Evolutionary conservation across 352 stramenopile genomes (phyloP), one percentile per base, ranked within the genome.

Genomic region (Phytophthora cactorum): DNA sequence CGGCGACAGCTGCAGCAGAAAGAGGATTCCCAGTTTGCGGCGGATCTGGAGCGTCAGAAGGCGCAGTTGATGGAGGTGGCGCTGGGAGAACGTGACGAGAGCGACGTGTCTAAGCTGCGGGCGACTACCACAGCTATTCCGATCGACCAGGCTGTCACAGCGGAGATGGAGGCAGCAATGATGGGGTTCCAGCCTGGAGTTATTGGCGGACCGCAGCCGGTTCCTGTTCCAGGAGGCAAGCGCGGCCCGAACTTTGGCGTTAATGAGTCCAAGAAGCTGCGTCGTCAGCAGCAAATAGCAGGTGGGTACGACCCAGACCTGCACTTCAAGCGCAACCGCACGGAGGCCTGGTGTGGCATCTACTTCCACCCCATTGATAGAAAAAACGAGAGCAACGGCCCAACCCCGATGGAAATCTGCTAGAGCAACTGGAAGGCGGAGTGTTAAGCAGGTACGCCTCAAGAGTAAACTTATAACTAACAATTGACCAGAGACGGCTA

Each of bases 131-230:
- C 88, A 1, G 86, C 86, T 9, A 82, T 94, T 55, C 88, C 88
- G 4, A 96, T 96, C 59, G 88, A 96, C 56, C 88, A 96, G 68
- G 78, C 88, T 2, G 81, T 96, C n/a, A 93, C 84, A 2, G 88
- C 88, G 11, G 88, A 96, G 62, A 96, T 96, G 88, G 88, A 96
- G 61, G 88, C 88, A 0, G 88, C 88, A 4, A 96, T 96, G 88
- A 92, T 96, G 81, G 88, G 88, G 6, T 94, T 95, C 63, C 86
- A 94, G 63, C 87, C 87, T 3, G 86, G 88, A 9, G 76, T 88
- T 3, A 66, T 91, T 58, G 86, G 84, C 8, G 88, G 86, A 0
- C 84, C 88, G 15, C 88, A 96, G 68, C 88, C 88, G 0, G 62
- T 93, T 11, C 88, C 88, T 0, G 86, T 96, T 39, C 83, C 86